Evolutionary conservation across 768 basidiomycete species (phyloP).

Genomic region (Obba rivulosa): DNA sequence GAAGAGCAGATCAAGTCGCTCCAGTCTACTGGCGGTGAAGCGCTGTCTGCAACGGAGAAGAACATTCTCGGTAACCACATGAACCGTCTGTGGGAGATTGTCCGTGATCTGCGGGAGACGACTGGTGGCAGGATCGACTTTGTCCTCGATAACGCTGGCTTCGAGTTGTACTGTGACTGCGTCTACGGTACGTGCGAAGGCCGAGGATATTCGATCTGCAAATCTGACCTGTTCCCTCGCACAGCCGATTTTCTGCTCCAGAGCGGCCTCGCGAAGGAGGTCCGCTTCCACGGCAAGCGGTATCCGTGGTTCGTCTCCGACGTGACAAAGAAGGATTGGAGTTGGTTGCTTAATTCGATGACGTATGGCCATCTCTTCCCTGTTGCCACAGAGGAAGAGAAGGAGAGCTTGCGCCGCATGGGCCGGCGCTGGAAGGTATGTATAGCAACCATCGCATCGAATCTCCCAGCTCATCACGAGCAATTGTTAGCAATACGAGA

Average conservation of each 20-base stretch:
- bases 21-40: slow-evolving; percentile 96
- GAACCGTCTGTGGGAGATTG: slow-evolving; percentile 62
- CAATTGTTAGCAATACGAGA: slow-evolving; percentile 71
- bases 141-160: slow-evolving; percentile 81
- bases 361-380: slow-evolving; percentile 92
- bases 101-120: slow-evolving; percentile 46
- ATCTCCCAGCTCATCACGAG: slow-evolving; percentile 1
- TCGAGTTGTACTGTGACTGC: slow-evolving; percentile 84
- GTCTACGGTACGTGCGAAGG: slow-evolving; percentile 59
- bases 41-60: slow-evolving; percentile 92
- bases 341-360: slow-evolving; percentile 85
- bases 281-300: slow-evolving; percentile 94
- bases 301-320: slow-evolving; percentile 95
- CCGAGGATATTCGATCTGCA: not conserved
- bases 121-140: slow-evolving; percentile 46
- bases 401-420: slow-evolving; percentile 74
- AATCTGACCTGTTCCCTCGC: slow-evolving; percentile 9
- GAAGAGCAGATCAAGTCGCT: slow-evolving; percentile 95
- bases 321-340: slow-evolving; percentile 90
- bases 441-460: not conserved
- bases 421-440: slow-evolving; percentile 86
- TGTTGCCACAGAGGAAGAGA: slow-evolving; percentile 70
- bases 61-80: slow-evolving; percentile 91
- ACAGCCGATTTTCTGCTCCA: slow-evolving; percentile 91
- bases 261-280: slow-evolving; percentile 75